These are phyloP conservation scores for Lactarius deliciosus DNA, from an alignment of 768 basidiomycete species.

Conservation along the genomic window DNA sequence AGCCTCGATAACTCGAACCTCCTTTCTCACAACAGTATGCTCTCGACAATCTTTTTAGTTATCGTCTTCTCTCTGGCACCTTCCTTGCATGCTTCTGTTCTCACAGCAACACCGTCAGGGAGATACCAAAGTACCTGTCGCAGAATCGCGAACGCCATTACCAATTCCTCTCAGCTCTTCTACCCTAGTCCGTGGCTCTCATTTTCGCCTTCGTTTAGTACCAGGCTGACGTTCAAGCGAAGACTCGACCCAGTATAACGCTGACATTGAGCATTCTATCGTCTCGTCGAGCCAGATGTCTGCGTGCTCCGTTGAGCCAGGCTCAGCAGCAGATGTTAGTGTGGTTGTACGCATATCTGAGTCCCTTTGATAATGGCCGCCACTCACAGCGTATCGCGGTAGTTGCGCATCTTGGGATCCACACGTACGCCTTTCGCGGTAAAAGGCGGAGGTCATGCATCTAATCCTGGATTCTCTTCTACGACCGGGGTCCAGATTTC, in stretches of 20 bases:
- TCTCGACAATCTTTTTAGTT: not conserved
- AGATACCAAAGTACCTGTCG: not conserved
- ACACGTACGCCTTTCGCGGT: not conserved
- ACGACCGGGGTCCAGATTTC: slow-evolving; percentile 34
- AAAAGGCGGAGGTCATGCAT: slow-evolving; percentile 29
- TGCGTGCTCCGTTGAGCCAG: slow-evolving; percentile 30
- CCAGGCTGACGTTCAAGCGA: not conserved
- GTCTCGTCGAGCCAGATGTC: too few relatives aligned
- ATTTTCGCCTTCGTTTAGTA: not conserved
- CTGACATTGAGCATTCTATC: too few relatives aligned
- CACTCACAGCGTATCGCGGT: not conserved
- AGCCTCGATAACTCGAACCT: not conserved
- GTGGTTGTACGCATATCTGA: slow-evolving; percentile 10
- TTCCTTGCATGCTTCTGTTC: not conserved
- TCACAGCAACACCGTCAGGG: not conserved
- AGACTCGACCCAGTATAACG: not conserved
- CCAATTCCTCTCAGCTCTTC: not conserved
- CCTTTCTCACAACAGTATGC: not conserved
- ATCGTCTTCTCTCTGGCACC: not conserved
- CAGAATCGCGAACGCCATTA: not conserved
- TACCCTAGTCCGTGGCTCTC: not conserved
- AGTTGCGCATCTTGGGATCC: slow-evolving; percentile 23
- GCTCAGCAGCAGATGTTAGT: slow-evolving; percentile 26
- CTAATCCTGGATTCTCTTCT: slow-evolving; percentile 32
- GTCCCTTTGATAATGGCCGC: not conserved